Evolutionary conservation across 208 protist species (phyloP).

Genomic region (Acanthamoeba polyphaga): DNA sequence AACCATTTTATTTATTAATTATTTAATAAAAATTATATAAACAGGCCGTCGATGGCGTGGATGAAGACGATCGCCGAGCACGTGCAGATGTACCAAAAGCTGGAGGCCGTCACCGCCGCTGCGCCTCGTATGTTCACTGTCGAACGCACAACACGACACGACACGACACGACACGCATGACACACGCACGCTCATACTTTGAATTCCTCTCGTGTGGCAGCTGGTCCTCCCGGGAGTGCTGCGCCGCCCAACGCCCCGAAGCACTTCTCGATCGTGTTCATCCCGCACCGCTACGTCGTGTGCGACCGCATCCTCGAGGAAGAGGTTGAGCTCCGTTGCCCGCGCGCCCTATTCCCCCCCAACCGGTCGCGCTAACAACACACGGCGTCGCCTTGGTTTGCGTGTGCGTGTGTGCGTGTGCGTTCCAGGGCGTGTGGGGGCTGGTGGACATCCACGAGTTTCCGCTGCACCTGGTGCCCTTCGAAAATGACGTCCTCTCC

Average conservation of each 20-base stretch:
- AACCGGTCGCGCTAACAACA: not conserved
- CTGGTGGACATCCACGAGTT: conserved; percentile 55
- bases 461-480: conserved; percentile 12
- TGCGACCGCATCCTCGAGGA: conserved; percentile 45
- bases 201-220: not conserved
- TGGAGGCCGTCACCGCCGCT: not conserved
- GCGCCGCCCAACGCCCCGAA: not conserved
- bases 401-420: not conserved
- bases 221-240: not conserved
- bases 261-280: conserved; percentile 38
- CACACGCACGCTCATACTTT: not conserved
- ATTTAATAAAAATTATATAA: too few species aligned
- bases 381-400: not conserved
- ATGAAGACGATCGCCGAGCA: conserved; percentile 49
- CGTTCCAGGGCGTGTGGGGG: conserved; percentile 31
- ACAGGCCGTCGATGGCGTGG: conserved; percentile 40
- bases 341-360: not conserved
- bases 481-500: conserved; percentile 51
- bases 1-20: not conserved
- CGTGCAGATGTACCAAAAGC: conserved; percentile 47
- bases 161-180: too few species aligned
- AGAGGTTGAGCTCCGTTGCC: not conserved
- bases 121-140: not conserved
- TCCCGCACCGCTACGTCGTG: conserved; percentile 48
- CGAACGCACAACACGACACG: too few species aligned